A percentile compares a stretch with the other conserved stretches of the same genome.
Conservation (phyloP, 768 basidiomycete genomes). For the Rhodotorula kratochvilovae region DNA sequence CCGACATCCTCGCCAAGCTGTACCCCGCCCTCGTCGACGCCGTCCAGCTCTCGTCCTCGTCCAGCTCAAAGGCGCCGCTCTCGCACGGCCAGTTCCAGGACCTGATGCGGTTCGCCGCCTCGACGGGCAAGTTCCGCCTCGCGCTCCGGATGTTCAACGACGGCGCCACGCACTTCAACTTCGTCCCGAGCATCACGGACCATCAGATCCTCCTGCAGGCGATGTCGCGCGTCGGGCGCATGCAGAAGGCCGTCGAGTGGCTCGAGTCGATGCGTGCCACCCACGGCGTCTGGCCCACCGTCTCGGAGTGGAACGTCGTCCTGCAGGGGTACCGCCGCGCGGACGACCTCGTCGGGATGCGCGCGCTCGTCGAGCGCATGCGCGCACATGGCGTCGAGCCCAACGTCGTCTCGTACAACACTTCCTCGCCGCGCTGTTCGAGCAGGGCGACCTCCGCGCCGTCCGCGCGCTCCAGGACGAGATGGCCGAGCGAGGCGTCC, state of each 20-base stretch:
- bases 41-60: not conserved
- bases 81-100: not conserved
- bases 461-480: constrained; percentile 15
- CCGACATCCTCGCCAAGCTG: constrained; percentile 28
- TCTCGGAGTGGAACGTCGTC: constrained; percentile 34
- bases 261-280: constrained; percentile 14
- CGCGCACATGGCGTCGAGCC: not conserved
- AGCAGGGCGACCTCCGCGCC: not conserved
- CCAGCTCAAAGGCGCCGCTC: constrained; percentile 7
- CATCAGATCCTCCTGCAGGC: constrained; percentile 32
- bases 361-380: not conserved
- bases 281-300: constrained; percentile 6
- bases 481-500: constrained; percentile 10
- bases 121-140: constrained; percentile 3
- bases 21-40: constrained; percentile 26
- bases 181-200: not conserved
- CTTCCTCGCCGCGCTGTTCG: constrained; percentile 31
- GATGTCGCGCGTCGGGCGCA: not conserved
- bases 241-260: constrained; percentile 26
- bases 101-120: constrained; percentile 23
- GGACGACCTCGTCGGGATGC: constrained; percentile 19
- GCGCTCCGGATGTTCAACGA: constrained; percentile 28
- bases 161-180: not conserved
- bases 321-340: constrained; percentile 21
- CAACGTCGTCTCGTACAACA: constrained; percentile 34